phyloP scores from a whole-genome alignment of 352 stramenopile species.

The Peronosclerospora sorghi region DNA sequence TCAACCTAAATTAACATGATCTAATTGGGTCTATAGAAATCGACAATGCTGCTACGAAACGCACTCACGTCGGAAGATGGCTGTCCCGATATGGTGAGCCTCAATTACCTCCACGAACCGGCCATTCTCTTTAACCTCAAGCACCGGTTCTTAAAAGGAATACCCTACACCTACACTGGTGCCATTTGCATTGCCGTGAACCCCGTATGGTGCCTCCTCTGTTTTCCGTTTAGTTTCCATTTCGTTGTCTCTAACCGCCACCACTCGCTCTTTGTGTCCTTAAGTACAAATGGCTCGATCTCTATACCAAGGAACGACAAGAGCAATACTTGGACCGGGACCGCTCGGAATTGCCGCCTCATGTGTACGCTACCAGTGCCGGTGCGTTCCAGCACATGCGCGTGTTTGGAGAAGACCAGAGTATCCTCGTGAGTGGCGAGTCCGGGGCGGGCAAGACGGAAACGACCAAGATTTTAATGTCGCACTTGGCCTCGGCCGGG shows the following conservation, averaged over 20 bases:
- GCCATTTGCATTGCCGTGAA: constrained; percentile 97
- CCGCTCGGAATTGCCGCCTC: constrained; percentile 55
- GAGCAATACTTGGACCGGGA: constrained; percentile 71
- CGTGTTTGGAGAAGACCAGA: constrained; percentile 70
- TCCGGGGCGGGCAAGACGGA: too few species aligned
- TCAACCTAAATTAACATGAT: background rate
- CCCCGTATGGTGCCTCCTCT: constrained; percentile 55
- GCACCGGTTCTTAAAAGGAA: constrained; percentile 71
- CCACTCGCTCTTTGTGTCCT: constrained; percentile 3
- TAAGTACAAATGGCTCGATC: constrained; percentile 87
- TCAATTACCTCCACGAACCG: constrained; percentile 87
- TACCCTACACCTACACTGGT: constrained; percentile 95
- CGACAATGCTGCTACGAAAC: constrained; percentile 69
- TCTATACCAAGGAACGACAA: constrained; percentile 77
- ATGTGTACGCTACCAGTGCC: constrained; percentile 76
- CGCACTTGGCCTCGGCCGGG: too few species aligned
- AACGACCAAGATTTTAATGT: too few species aligned
- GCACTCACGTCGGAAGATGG: constrained; percentile 35
- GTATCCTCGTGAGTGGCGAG: too few species aligned
- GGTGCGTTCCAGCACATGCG: constrained; percentile 77
- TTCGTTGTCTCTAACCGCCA: too few species aligned
- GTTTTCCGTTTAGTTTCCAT: background rate
- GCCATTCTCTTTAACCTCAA: constrained; percentile 89
- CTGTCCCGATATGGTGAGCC: constrained; percentile 76
- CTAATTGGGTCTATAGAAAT: constrained; percentile 36